Conservation (phyloP, 140 eudicot genomes). For the Bidens hawaiensis region DNA sequence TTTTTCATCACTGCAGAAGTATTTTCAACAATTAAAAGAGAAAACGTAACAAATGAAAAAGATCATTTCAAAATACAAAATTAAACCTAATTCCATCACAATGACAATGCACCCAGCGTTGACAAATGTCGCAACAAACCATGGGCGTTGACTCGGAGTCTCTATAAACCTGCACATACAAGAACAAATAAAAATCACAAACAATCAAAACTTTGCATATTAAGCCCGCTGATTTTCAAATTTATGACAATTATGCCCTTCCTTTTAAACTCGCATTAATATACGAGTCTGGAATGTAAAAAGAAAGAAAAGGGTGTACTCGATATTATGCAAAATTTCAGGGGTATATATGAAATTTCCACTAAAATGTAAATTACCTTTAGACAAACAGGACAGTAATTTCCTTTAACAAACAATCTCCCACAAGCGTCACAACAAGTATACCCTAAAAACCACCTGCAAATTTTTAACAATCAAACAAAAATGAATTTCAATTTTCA, state of each 20-base stretch:
- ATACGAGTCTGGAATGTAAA: background rate
- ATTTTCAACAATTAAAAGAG: background rate
- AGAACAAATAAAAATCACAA: background rate
- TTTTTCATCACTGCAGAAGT: conserved; percentile 68
- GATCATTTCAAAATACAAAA: no score
- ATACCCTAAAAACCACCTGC: conserved; percentile 95
- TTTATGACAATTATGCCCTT: background rate
- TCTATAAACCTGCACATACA: conserved; percentile 70
- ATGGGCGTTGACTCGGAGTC: conserved; percentile 95
- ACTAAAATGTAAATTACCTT: conserved; percentile 44
- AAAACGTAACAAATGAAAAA: background rate
- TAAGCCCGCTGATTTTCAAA: no score
- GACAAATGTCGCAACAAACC: conserved; percentile 95
- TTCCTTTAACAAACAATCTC: conserved; percentile 85
- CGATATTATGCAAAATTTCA: no score
- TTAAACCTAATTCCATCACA: conserved; percentile 86
- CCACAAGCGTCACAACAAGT: conserved; percentile 98
- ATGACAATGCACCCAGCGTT: conserved; percentile 92
- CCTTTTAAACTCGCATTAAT: background rate
- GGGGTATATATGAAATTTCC: no score
- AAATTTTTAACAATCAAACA: background rate
- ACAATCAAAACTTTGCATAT: no score
- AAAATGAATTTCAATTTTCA: background rate
- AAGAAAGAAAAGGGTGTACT: background rate
- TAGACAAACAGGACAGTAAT: conserved; percentile 89